These are phyloP conservation scores for Cetraspora pellucida DNA, from an alignment of 192 early-diverging fungal species.

Conservation along the genomic window DNA sequence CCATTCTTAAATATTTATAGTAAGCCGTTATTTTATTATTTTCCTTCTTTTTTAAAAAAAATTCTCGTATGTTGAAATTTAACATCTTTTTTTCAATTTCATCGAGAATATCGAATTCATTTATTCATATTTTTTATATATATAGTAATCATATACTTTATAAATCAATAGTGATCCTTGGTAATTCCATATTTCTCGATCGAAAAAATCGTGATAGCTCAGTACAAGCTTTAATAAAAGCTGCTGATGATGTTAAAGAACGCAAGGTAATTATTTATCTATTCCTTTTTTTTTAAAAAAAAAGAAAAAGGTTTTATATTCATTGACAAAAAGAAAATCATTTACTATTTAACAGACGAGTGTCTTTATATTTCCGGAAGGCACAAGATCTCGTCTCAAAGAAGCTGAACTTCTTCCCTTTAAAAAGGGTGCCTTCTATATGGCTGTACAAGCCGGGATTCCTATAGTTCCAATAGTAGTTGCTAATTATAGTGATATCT, in stretches of 20 bases:
- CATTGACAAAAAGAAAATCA: neutral
- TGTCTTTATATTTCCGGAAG: constrained; percentile 91
- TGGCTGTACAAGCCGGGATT: constrained; percentile 81
- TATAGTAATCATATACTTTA: too few relatives aligned
- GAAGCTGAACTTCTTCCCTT: constrained; percentile 80
- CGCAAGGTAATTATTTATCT: constrained; percentile 17
- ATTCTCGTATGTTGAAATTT: too few relatives aligned
- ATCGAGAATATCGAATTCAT: too few relatives aligned
- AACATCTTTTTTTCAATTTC: too few relatives aligned
- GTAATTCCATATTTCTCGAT: constrained; percentile 70
- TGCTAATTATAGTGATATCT: constrained; percentile 67
- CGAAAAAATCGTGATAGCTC: constrained; percentile 79
- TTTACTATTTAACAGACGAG: constrained; percentile 48
- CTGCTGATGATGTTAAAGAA: constrained; percentile 73
- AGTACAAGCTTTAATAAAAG: constrained; percentile 73
- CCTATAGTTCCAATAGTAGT: constrained; percentile 90
- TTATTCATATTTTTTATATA: too few relatives aligned
- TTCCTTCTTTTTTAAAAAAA: neutral
- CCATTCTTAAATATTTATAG: constrained; percentile 79
- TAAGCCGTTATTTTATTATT: constrained; percentile 44
- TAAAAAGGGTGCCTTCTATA: constrained; percentile 96
- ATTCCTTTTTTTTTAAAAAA: constrained; percentile 48
- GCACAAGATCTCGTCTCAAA: constrained; percentile 77
- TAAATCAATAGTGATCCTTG: too few relatives aligned
- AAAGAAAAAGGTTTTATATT: constrained; percentile 11